phyloP scores from a whole-genome alignment of 768 basidiomycete genomes.

The Lactifluus subvellereus region DNA sequence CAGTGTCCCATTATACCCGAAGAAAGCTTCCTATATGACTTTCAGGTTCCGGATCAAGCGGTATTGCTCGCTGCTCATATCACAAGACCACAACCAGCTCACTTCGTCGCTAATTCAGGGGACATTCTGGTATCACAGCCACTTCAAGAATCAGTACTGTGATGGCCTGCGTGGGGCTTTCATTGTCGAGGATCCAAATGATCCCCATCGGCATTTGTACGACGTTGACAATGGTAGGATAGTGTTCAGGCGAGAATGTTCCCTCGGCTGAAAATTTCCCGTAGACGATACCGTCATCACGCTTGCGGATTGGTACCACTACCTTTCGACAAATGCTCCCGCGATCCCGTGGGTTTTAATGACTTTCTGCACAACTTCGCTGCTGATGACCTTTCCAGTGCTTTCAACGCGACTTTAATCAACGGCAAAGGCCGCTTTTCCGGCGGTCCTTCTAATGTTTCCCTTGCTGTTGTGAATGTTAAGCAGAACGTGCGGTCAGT shows the following conservation, averaged over 20 bases:
- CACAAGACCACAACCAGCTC: background rate
- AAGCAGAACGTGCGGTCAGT: slow-evolving; percentile 27
- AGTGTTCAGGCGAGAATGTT: too few species aligned
- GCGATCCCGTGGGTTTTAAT: slow-evolving; percentile 4
- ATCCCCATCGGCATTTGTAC: slow-evolving; percentile 35
- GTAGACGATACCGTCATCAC: slow-evolving; percentile 43
- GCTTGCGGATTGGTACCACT: slow-evolving; percentile 41
- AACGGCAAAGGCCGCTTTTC: slow-evolving; percentile 45
- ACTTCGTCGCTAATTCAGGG: slow-evolving; percentile 1
- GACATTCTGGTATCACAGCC: slow-evolving; percentile 31
- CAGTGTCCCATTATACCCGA: slow-evolving; percentile 27
- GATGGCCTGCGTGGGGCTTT: slow-evolving; percentile 38
- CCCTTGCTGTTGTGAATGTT: slow-evolving; percentile 45
- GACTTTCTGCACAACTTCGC: background rate
- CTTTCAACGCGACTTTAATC: slow-evolving; percentile 42
- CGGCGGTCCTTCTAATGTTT: slow-evolving; percentile 35
- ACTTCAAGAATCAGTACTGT: slow-evolving; percentile 29
- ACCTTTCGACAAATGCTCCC: slow-evolving; percentile 36
- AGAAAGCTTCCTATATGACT: slow-evolving; percentile 17
- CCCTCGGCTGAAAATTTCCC: slow-evolving; percentile 4
- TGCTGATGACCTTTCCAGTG: slow-evolving; percentile 1
- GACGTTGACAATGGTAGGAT: slow-evolving; percentile 36
- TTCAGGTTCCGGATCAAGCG: slow-evolving; percentile 15
- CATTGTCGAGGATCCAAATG: slow-evolving; percentile 38
- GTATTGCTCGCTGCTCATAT: background rate